Conservation (phyloP, 352 stramenopile genomes). For the Globisporangium uncinulatum region DNA sequence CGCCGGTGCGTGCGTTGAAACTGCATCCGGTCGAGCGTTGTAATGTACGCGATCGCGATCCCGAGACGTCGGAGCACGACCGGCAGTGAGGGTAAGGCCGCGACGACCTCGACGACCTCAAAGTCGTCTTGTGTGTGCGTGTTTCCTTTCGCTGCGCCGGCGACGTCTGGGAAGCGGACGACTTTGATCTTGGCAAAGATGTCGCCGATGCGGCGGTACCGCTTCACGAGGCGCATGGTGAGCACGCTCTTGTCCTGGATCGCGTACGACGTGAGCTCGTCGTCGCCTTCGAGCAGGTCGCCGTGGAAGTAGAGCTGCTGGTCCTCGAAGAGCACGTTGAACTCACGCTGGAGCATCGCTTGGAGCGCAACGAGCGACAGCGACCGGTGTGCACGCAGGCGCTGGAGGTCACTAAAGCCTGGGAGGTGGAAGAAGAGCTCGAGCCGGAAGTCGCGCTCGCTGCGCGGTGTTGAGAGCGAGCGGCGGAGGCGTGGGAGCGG, state of each 20-base stretch:
- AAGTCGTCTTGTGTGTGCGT: slow-evolving; percentile 36
- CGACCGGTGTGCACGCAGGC: slow-evolving; percentile 33
- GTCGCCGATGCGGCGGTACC: slow-evolving; percentile 57
- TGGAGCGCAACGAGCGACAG: slow-evolving; percentile 50
- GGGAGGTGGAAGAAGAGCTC: slow-evolving; percentile 51
- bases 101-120: slow-evolving; percentile 54
- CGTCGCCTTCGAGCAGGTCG: slow-evolving; percentile 53
- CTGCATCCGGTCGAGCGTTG: slow-evolving; percentile 44
- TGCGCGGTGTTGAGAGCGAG: slow-evolving; percentile 15
- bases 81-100: slow-evolving; percentile 41
- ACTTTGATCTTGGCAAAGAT: slow-evolving; percentile 57
- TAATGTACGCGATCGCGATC: slow-evolving; percentile 53
- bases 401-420: slow-evolving; percentile 20
- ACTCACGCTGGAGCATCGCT: slow-evolving; percentile 53
- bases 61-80: slow-evolving; percentile 55
- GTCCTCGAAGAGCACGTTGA: slow-evolving; percentile 49
- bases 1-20: slow-evolving; percentile 29
- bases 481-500: slow-evolving; percentile 7
- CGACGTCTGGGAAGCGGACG: slow-evolving; percentile 25
- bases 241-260: slow-evolving; percentile 50
- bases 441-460: slow-evolving; percentile 29
- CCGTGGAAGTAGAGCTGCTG: slow-evolving; percentile 51
- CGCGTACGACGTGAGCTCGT: slow-evolving; percentile 50
- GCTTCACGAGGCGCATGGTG: slow-evolving; percentile 35
- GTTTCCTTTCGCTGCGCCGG: not conserved